Conservation (phyloP, 106 monocot species). For the Iris macrosiphon region DNA sequence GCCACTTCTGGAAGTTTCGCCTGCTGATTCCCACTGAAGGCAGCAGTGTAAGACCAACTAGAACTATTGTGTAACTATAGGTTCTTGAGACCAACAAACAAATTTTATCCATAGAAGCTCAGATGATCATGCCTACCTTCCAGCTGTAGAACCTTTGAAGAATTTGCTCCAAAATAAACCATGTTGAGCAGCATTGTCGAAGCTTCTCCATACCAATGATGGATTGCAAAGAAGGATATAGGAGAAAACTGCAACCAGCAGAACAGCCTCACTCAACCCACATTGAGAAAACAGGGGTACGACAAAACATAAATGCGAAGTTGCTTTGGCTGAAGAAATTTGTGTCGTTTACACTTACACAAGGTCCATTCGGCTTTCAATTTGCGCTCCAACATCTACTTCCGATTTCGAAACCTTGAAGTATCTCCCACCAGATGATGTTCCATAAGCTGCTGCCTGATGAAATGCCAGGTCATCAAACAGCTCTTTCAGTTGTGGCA, state of each 20-base stretch:
- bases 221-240: constrained; percentile 84
- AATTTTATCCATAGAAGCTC: not conserved
- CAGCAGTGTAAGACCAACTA: not conserved
- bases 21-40: constrained; percentile 60
- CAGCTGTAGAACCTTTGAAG: constrained; percentile 68
- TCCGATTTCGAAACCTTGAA: constrained; percentile 25
- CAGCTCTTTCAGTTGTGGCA: constrained; percentile 75
- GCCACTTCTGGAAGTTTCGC: constrained; percentile 34
- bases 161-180: constrained; percentile 92
- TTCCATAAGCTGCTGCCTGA: constrained; percentile 23
- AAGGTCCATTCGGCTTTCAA: constrained; percentile 69
- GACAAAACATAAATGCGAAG: not conserved
- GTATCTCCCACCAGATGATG: constrained; percentile 23
- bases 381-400: constrained; percentile 22
- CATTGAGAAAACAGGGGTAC: not conserved
- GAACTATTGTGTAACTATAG: not conserved
- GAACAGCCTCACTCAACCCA: not conserved
- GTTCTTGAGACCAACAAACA: too few species aligned
- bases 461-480: constrained; percentile 88
- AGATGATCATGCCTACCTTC: constrained; percentile 45
- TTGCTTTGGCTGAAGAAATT: not conserved
- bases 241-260: constrained; percentile 43
- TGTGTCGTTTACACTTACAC: constrained; percentile 46
- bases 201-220: constrained; percentile 90
- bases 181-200: constrained; percentile 70